Percentiles rank a stretch among this genome's conserved stretches.
phyloP scores from a whole-genome alignment of 139 green algal genomes.

The Coelastrella sp. region DNA sequence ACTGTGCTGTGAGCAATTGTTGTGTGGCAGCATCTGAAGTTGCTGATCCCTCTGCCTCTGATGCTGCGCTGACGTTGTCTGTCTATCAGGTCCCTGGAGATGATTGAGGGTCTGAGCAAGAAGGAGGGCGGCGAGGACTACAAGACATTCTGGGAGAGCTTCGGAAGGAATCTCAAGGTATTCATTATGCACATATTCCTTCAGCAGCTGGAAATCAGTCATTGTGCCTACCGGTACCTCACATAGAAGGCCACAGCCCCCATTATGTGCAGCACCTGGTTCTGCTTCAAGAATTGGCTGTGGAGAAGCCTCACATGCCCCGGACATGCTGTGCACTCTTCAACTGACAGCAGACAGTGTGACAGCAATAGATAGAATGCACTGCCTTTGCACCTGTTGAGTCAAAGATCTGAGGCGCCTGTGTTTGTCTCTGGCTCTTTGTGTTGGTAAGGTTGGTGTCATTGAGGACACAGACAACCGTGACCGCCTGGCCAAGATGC shows the following conservation, averaged over 20 bases:
- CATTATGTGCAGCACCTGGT: too few relatives aligned
- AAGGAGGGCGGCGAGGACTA: slow-evolving; percentile 80
- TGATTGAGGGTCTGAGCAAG: slow-evolving; percentile 88
- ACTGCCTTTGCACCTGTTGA: not conserved
- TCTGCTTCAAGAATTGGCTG: too few relatives aligned
- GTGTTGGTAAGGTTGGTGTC: slow-evolving; percentile 80
- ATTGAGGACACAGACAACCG: slow-evolving; percentile 93
- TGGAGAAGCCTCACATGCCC: too few relatives aligned
- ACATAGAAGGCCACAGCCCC: too few relatives aligned
- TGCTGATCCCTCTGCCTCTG: too few relatives aligned
- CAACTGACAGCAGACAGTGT: too few relatives aligned
- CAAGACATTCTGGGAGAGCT: slow-evolving; percentile 94
- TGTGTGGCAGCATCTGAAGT: too few relatives aligned
- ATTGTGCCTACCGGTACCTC: too few relatives aligned
- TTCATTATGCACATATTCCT: not conserved
- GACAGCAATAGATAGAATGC: too few relatives aligned
- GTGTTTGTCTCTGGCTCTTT: not conserved
- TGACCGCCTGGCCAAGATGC: slow-evolving; percentile 81
- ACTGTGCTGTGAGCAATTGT: too few relatives aligned
- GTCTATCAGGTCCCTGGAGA: slow-evolving; percentile 75
- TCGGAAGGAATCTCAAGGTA: slow-evolving; percentile 92
- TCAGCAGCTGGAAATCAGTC: too few relatives aligned
- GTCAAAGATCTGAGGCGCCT: not conserved
- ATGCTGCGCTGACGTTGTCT: not conserved
- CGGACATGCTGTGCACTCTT: too few relatives aligned